These are phyloP conservation scores for Jaltomata sinuosa DNA, from an alignment of 257 asterid species.

Conservation along the genomic window DNA sequence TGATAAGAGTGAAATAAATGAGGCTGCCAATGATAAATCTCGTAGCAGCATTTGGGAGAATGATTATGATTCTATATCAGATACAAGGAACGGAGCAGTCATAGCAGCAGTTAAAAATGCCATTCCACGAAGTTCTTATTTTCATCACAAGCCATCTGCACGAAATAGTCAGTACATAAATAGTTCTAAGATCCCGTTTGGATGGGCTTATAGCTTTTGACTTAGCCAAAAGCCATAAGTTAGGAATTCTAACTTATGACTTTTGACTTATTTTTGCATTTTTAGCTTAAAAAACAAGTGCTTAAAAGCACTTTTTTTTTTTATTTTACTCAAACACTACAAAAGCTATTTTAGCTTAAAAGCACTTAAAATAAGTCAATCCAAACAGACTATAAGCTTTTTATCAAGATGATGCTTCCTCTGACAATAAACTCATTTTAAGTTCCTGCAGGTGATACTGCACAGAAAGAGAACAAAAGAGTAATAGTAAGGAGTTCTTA, in stretches of 20 bases:
- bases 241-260: too few relatives aligned
- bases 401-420: slow-evolving; percentile 6
- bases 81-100: slow-evolving; percentile 17
- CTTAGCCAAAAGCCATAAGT: too few relatives aligned
- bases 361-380: too few relatives aligned
- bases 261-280: too few relatives aligned
- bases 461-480: slow-evolving; percentile 16
- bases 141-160: slow-evolving; percentile 26
- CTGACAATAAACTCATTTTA: neutral
- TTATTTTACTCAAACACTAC: too few relatives aligned
- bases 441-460: slow-evolving; percentile 16
- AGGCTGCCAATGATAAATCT: slow-evolving; percentile 2
- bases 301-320: too few relatives aligned
- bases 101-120: slow-evolving; percentile 18
- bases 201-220: too few relatives aligned
- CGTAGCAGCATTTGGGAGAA: neutral
- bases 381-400: too few relatives aligned
- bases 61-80: slow-evolving; percentile 18
- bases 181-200: too few relatives aligned
- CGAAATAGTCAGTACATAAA: slow-evolving; percentile 15
- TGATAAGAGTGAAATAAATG: neutral
- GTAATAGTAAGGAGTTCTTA: slow-evolving; percentile 25
- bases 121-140: slow-evolving; percentile 53
- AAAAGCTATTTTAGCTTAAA: too few relatives aligned
- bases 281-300: too few relatives aligned